Evolutionary conservation across 345 rosid genomes (phyloP), one percentile per base, ranked within the genome.

Genomic region (Ceriops zippeliana): DNA sequence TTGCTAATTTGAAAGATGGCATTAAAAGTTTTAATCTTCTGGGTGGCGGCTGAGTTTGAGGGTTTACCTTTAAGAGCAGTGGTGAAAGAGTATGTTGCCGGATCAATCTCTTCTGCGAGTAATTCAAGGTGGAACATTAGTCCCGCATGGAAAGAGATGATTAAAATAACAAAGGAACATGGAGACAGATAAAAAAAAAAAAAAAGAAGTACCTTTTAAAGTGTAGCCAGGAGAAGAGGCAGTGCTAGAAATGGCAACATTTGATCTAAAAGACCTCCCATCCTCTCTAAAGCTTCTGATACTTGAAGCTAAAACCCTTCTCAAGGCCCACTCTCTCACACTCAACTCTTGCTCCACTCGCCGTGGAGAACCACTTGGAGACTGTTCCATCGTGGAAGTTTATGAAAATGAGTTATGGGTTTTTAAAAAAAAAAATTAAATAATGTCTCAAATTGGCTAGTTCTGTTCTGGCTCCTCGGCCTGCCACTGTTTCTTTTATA

Each of bases 171-270:
- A 42, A 42, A 42, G 49, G 49, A 42, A 15, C 16, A 15, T 13
- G 49, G 49, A 42, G 13, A 42, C 49, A 42, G 47, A 42, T 9
- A 8, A 2, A 11, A 0, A 42, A 42, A 42, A 42, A 42, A 42
- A 11, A 42, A 42, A 42, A 42, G 13, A 11, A 0, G 1, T 8
- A 77, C 80, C 80, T 65, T 42, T 56, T 2, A 68, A 11, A 46
- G 70, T 67, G 75, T 87, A 86, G 27, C 97, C 96, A 66, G 99
- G 99, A 79, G 99, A 95, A 11, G 99, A 95, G 24, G 93, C 89
- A 72, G 98, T 86, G 82, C 97, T 95, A 59, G 90, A 86, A 79
- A 88, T 82, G 87, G 87, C 78, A 58, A 85, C 69, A 85, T 70
- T 78, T 61, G 93, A 81, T 76, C 90, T 79, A 70, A 76, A 88